Evolutionary conservation across 768 basidiomycete species (phyloP), one percentile per base, ranked within the genome.

Genomic region (Paxillus ammoniavirescens): DNA sequence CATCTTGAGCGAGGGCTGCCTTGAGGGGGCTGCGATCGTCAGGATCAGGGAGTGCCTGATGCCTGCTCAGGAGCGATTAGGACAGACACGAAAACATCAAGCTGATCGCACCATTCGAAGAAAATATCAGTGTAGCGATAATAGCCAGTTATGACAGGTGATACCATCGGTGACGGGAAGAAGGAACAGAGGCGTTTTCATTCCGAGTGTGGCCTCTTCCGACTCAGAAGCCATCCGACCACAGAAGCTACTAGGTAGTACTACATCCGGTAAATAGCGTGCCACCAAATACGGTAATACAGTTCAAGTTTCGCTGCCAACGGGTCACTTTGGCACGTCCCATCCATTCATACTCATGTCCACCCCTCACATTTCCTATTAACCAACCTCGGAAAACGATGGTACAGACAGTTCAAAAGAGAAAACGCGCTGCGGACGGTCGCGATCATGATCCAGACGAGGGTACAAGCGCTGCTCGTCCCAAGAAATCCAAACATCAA

Each of bases 101-200:
- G 26, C 4, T 7, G 50, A n/a, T 18, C 62, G 59, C 61, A 87
- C 90, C 87, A 91, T 66, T 91, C 85, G 52, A 84, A 92, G 80
- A 83, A 87, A 49, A 93, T 85, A 69, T 94, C 91, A 0, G 90
- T 90, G 65, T 87, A 93, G 49, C 92, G 75, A 66, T 91, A 92
- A 63, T 86, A 92, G 13, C 89, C 89, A 53, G 79, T 84, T 46
- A 84, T 69, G 5, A 82, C 75, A 5, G 79, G 73, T 26, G 70
- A 68, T 40, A 71, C 70, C 69, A 70, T 69, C 12, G 38, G 56
- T 54, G 58, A 41, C 37, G 40, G 58, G 12, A 35, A 49, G 49
- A 50, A 13, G 62, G 57, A 52, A 8, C 21, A n/a, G 35, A 17
- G 15, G 37, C 36, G 13, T 21, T 37, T 12, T 23, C n/a, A 6